phyloP scores from a whole-genome alignment of 1,139 yeast species.

The Chernovozyma aurita region DNA sequence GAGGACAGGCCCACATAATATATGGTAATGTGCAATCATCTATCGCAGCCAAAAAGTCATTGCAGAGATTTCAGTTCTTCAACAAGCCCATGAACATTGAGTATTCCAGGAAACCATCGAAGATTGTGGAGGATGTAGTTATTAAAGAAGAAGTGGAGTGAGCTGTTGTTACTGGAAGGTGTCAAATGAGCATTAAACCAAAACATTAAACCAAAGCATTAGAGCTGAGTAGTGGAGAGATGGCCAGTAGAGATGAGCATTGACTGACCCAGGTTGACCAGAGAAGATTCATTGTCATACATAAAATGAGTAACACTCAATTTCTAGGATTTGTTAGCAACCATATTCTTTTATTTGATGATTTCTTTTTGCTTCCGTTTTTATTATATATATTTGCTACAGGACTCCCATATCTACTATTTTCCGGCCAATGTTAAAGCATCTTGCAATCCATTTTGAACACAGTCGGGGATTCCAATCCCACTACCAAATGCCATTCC shows the following conservation, averaged over 20 bases:
- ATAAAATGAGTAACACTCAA: no score
- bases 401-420: no score
- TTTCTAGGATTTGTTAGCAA: no score
- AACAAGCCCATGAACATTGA: slow-evolving; percentile 52
- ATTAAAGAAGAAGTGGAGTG: not conserved
- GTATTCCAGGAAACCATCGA: slow-evolving; percentile 31
- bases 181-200: not conserved
- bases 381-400: no score
- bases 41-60: slow-evolving; percentile 42
- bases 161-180: not conserved
- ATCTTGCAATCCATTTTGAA: slow-evolving; percentile 55
- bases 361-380: no score
- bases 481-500: slow-evolving; percentile 85
- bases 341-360: no score
- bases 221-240: no score
- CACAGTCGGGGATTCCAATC: slow-evolving; percentile 88
- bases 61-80: slow-evolving; percentile 49
- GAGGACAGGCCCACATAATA: slow-evolving; percentile 78
- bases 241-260: no score
- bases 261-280: no score
- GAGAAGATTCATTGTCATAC: no score
- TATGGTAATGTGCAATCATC: slow-evolving; percentile 51
- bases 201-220: not conserved
- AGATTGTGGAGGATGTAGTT: not conserved
- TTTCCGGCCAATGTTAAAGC: slow-evolving; percentile 29